Percentiles rank a stretch among this genome's conserved stretches.
Conservation (phyloP, 2,329 filamentous ascomycete species). For the Cytospora leucostoma region DNA sequence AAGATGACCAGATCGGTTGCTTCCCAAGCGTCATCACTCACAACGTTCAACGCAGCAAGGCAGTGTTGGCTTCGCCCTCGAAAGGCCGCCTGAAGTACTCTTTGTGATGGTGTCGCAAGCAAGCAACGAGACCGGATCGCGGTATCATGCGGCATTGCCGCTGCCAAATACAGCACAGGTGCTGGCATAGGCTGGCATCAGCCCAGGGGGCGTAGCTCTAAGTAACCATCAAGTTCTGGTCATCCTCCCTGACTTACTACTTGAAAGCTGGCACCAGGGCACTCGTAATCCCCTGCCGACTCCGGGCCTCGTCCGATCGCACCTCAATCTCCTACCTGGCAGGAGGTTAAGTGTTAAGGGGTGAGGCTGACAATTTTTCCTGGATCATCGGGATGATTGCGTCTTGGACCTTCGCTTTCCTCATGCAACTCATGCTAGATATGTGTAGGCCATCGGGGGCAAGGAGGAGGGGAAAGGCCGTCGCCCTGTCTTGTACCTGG, state of each 20-base stretch:
- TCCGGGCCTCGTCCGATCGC: not conserved
- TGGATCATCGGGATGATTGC: not conserved
- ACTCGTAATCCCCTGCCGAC: not conserved
- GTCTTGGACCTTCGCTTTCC: not conserved
- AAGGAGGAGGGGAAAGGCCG: too few species aligned
- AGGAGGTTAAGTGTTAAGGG: not conserved
- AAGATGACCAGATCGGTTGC: not conserved
- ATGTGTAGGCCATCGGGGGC: too few species aligned
- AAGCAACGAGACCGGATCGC: too few species aligned
- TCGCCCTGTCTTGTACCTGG: too few species aligned
- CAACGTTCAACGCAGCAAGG: not conserved
- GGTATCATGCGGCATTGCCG: too few species aligned
- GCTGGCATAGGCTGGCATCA: too few species aligned
- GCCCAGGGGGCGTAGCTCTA: too few species aligned
- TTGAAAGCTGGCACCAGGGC: not conserved
- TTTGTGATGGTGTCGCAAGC: not conserved
- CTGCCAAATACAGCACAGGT: not conserved
- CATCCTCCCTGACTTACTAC: not conserved
- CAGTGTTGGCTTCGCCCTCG: not conserved
- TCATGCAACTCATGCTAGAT: not conserved
- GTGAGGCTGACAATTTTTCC: not conserved
- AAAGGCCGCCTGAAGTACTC: not conserved
- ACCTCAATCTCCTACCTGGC: not conserved
- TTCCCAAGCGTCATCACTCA: not conserved
- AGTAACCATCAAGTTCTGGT: too few species aligned